Conservation (phyloP, 768 basidiomycete genomes). For the Tulasnella sp. region DNA sequence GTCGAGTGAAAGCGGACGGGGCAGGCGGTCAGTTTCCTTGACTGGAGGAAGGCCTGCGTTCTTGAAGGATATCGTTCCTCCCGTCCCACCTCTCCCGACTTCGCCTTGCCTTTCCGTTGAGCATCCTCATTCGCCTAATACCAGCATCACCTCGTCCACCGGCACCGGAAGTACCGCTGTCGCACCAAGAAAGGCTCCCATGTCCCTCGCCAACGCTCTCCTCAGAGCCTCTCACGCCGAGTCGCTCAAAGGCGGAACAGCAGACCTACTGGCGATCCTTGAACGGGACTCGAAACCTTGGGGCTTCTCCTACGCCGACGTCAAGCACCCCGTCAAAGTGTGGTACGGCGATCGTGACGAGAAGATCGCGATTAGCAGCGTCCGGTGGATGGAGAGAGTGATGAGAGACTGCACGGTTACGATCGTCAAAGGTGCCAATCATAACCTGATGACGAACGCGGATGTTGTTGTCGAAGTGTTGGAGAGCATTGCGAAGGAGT, state of each 20-base stretch:
- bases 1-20: neutral
- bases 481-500: conserved; percentile 37
- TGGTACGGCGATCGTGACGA: conserved; percentile 96
- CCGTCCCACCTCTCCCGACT: conserved; percentile 17
- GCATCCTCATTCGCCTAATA: neutral
- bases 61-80: conserved; percentile 28
- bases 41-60: neutral
- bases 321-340: conserved; percentile 67
- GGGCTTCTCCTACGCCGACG: conserved; percentile 82
- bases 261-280: conserved; percentile 84
- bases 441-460: conserved; percentile 88
- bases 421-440: conserved; percentile 82
- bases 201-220: conserved; percentile 72
- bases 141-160: neutral
- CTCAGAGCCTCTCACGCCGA: conserved; percentile 94
- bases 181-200: conserved; percentile 28
- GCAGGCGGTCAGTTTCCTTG: neutral
- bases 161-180: neutral
- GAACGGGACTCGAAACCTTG: conserved; percentile 82
- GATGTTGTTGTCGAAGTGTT: conserved; percentile 78
- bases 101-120: neutral
- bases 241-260: conserved; percentile 81
- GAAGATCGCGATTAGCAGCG: conserved; percentile 82
- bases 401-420: conserved; percentile 75
- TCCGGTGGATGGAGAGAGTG: conserved; percentile 84